Evolutionary conservation across 2,329 filamentous ascomycete species (phyloP).

Genomic region (Mariannaea sp.): DNA sequence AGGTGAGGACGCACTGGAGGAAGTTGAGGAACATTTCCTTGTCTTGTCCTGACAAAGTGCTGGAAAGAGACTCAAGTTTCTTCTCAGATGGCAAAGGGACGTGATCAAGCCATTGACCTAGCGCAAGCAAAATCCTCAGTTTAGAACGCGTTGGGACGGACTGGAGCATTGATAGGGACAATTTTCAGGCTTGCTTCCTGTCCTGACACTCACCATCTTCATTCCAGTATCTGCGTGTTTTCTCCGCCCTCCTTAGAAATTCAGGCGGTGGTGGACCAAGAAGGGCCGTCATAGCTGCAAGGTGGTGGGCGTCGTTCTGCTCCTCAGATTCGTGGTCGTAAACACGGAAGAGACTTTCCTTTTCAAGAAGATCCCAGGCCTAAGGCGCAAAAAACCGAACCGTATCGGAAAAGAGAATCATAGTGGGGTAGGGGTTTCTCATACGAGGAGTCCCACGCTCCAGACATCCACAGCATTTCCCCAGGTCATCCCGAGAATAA

Average conservation of each 20-base stretch:
- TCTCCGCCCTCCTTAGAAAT: conserved; percentile 30
- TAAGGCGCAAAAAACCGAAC: conserved; percentile 11
- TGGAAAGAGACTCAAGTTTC: conserved; percentile 26
- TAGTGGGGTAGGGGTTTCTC: not conserved
- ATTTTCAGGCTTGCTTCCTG: too few relatives aligned
- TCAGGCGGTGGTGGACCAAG: conserved; percentile 36
- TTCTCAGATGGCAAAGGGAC: conserved; percentile 30
- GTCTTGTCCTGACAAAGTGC: conserved; percentile 19
- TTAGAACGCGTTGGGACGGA: not conserved
- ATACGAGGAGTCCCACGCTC: conserved; percentile 44
- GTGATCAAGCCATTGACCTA: conserved; percentile 36
- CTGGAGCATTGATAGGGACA: too few relatives aligned
- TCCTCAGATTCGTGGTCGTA: conserved; percentile 33
- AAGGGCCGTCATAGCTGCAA: conserved; percentile 38
- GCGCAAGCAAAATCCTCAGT: conserved; percentile 6
- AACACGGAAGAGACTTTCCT: conserved; percentile 29
- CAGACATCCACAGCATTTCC: conserved; percentile 43
- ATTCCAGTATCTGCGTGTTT: not conserved
- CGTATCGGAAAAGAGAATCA: not conserved
- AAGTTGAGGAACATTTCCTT: conserved; percentile 27
- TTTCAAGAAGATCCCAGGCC: conserved; percentile 37
- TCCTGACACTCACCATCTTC: not conserved
- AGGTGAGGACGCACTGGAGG: conserved; percentile 28
- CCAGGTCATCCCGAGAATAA: conserved; percentile 45
- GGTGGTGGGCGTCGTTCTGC: conserved; percentile 36